A percentile compares a stretch with the other conserved stretches of the same genome.
Conservation (phyloP, 441 rosid species). For the Metrosideros polymorpha region DNA sequence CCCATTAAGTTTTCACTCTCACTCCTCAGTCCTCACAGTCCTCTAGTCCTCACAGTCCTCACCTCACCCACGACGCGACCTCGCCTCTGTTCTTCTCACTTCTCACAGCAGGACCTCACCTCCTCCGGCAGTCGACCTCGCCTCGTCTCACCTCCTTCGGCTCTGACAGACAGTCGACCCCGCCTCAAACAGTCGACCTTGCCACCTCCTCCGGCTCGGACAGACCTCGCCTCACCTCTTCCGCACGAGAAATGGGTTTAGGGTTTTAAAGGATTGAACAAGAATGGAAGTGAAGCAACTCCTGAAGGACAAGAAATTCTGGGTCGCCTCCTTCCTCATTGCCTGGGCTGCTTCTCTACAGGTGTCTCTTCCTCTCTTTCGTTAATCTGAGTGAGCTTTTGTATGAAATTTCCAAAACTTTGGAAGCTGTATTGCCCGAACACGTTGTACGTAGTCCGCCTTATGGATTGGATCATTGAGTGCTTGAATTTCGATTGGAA, state of each 20-base stretch:
- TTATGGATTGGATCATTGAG: background rate
- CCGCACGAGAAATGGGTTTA: background rate
- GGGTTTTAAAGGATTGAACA: background rate
- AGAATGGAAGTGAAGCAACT: conserved; percentile 47
- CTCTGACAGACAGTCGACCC: too few species aligned
- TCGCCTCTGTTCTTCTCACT: too few species aligned
- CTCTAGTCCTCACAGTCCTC: too few species aligned
- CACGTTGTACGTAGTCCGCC: background rate
- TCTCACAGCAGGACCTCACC: too few species aligned
- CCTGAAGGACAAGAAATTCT: conserved; percentile 71
- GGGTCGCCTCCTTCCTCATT: conserved; percentile 68
- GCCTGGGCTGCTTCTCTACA: conserved; percentile 89
- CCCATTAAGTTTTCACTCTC: too few species aligned
- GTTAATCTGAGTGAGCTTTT: background rate
- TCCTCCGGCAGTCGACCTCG: too few species aligned
- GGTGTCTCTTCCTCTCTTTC: conserved; percentile 17
- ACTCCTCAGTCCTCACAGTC: too few species aligned
- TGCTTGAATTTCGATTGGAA: background rate
- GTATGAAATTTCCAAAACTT: background rate
- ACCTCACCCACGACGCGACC: too few species aligned
- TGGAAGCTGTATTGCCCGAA: background rate
- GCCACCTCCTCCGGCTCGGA: too few species aligned
- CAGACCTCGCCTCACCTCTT: too few species aligned
- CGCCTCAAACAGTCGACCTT: too few species aligned
- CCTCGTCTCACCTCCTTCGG: too few species aligned